Evolutionary conservation across 257 asterid genomes (phyloP), one percentile per base, ranked within the genome.

Genomic region (Echium plantagineum): DNA sequence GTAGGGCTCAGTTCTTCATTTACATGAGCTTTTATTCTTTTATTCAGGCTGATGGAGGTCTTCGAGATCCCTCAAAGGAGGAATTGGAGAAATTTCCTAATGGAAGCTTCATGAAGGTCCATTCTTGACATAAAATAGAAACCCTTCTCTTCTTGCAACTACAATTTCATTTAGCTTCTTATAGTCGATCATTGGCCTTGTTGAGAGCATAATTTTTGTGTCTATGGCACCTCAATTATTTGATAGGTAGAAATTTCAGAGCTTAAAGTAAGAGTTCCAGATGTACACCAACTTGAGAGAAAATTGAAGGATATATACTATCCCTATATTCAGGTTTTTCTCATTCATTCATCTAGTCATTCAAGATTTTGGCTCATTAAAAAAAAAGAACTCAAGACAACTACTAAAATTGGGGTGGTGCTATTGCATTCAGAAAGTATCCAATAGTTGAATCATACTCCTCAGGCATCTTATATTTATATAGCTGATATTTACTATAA

Each of bases 321-420:
- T 71, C 96, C 96, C 0, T 88, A 85, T 68, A 80, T 88, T 68
- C 94, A 88, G 96, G 96, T 85, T 64, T 22, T 55, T 42, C 49
- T 42, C 49, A 42, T 12, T 42, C 49, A 42, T 9, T 42, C 49
- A 10, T 12, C 49, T 3, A 42, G 16, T 42, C 12, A 5, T 13
- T 42, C 2, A 42, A 10, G 10, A 35, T 35, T 24, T 24, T 7
- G 6, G 46, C 13, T 35, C 46, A 9, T 9, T 35, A 1, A 35
- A 3, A 4, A 35, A n/a, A n/a, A 35, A 35, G 7, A 35, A 7
- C 13, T 35, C 6, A 35, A 35, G 12, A 7, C 46, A 2, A 28
- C 32, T 4, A 28, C 32, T 28, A 28, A 28, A 2, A 4, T 28
- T 28, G 5, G 0, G 2, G 32, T 4, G 0, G 32, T 28, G 5